phyloP scores from a whole-genome alignment of 129 eudicot species.

The Saposhnikovia divaricata region DNA sequence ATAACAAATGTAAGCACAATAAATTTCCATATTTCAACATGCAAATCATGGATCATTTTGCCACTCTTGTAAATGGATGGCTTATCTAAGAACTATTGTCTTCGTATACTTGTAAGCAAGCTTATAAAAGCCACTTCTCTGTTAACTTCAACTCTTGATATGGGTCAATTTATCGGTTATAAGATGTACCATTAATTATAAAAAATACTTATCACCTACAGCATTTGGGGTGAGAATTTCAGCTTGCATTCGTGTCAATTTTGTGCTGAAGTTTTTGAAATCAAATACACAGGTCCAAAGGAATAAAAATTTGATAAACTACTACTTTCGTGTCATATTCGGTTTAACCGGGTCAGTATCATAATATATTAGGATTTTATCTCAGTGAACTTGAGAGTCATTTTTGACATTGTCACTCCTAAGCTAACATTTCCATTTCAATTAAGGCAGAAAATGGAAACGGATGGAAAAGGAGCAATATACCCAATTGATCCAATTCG shows the following conservation, averaged over 20 bases:
- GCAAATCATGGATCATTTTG: neutral
- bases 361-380: neutral
- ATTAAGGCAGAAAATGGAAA: neutral
- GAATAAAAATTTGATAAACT: neutral
- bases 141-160: neutral
- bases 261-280: neutral
- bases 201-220: neutral
- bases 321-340: neutral
- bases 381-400: neutral
- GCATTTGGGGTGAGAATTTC: neutral
- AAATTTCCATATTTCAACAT: neutral
- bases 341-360: neutral
- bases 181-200: neutral
- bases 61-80: neutral
- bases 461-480: neutral
- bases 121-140: neutral
- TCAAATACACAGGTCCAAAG: neutral
- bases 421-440: neutral
- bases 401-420: neutral
- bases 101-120: neutral
- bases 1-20: neutral
- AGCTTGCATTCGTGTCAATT: neutral
- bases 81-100: neutral
- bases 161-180: neutral
- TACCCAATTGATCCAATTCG: constrained; percentile 86